phyloP scores from a whole-genome alignment of 306 rosid species.

The Hippophae tibetana region DNA sequence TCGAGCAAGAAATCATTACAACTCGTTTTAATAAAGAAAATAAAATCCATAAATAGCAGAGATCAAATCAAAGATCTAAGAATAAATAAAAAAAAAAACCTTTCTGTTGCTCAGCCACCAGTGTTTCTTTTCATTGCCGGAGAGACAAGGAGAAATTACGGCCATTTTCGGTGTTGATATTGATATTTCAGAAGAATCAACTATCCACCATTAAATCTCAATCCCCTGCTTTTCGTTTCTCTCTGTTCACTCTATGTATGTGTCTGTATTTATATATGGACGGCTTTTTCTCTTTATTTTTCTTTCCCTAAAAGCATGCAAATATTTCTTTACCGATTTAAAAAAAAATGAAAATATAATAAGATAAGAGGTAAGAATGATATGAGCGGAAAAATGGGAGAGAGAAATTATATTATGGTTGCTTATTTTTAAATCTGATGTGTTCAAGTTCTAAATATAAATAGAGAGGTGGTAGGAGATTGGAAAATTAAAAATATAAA shows the following conservation, averaged over 20 bases:
- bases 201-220: slow-evolving; percentile 20
- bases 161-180: slow-evolving; percentile 31
- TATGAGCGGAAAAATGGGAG: slow-evolving; percentile 1
- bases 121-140: slow-evolving; percentile 59
- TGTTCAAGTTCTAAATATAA: slow-evolving; percentile 16
- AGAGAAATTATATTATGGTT: neutral
- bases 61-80: neutral
- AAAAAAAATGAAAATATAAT: slow-evolving; percentile 7
- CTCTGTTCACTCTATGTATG: no score
- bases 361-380: slow-evolving; percentile 3
- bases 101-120: slow-evolving; percentile 92
- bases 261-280: no score
- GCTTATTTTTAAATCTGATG: slow-evolving; percentile 17
- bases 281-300: no score
- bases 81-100: slow-evolving; percentile 28
- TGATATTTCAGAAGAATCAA: slow-evolving; percentile 16
- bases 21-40: no score
- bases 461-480: slow-evolving; percentile 8
- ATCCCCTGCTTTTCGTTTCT: no score
- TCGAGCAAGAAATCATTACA: neutral
- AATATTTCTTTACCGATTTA: slow-evolving; percentile 12
- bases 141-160: slow-evolving; percentile 33
- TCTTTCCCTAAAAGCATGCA: no score
- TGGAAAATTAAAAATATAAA: slow-evolving; percentile 5
- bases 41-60: neutral